Evolutionary conservation across 2,329 filamentous ascomycete species (phyloP).

Genomic region (Penicillium sp.): DNA sequence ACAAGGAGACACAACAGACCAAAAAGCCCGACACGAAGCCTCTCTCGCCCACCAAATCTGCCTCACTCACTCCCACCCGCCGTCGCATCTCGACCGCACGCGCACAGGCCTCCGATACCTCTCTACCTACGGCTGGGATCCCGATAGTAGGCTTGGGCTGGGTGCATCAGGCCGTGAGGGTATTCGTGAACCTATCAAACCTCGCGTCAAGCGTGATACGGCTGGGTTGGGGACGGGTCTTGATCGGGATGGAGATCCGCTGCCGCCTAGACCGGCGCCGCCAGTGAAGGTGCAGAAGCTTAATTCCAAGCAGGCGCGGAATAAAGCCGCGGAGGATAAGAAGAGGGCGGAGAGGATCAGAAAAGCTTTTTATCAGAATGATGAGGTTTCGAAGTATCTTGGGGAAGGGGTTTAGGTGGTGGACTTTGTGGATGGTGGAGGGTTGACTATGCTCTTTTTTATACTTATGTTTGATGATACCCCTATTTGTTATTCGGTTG

Average conservation of each 20-base stretch:
- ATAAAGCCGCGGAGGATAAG: constrained; percentile 60
- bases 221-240: constrained; percentile 65
- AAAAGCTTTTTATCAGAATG: constrained; percentile 68
- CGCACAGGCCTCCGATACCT: constrained; percentile 56
- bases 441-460: not conserved
- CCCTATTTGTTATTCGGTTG: not conserved
- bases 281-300: constrained; percentile 51
- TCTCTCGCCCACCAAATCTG: constrained; percentile 57
- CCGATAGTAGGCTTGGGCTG: constrained; percentile 64
- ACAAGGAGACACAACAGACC: constrained; percentile 3
- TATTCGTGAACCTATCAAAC: constrained; percentile 71
- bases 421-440: not conserved
- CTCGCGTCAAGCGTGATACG: constrained; percentile 68
- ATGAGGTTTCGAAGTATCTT: constrained; percentile 75
- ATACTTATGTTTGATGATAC: not conserved
- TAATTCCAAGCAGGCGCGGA: constrained; percentile 68
- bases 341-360: constrained; percentile 62
- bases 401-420: constrained; percentile 35
- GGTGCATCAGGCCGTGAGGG: constrained; percentile 66
- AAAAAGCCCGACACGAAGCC: constrained; percentile 42
- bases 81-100: constrained; percentile 57
- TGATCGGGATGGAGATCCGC: constrained; percentile 23
- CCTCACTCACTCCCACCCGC: constrained; percentile 55
- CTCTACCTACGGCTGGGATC: constrained; percentile 58
- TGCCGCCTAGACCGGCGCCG: constrained; percentile 33